Percentiles rank a stretch among this genome's conserved stretches.
These are phyloP conservation scores for Pythium insidiosum DNA, from an alignment of 352 stramenopile genomes.

Conservation along the genomic window DNA sequence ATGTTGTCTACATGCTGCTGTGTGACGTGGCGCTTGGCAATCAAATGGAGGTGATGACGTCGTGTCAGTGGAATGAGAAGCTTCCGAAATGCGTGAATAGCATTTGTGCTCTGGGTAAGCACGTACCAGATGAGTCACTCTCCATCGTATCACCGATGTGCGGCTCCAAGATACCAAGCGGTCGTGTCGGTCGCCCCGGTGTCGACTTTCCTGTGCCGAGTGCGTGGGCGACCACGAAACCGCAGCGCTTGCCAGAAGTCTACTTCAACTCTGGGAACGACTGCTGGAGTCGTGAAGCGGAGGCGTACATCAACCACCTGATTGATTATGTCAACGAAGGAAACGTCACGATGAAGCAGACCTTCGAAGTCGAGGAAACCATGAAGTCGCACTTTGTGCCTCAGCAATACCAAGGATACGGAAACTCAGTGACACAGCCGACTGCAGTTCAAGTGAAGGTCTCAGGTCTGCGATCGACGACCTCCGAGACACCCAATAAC, in stretches of 20 bases:
- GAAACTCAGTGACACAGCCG: too few relatives aligned
- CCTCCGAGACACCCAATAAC: too few relatives aligned
- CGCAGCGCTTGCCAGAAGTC: not conserved
- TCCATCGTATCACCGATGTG: slow-evolving; percentile 11
- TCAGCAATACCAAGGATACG: too few relatives aligned
- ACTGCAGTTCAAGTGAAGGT: too few relatives aligned
- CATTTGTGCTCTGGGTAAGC: slow-evolving; percentile 10
- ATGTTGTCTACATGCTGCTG: slow-evolving; percentile 63
- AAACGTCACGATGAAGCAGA: too few relatives aligned
- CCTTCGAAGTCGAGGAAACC: too few relatives aligned
- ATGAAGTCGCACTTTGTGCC: too few relatives aligned
- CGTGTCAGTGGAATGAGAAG: slow-evolving; percentile 4
- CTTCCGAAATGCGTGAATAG: slow-evolving; percentile 13
- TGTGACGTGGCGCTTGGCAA: slow-evolving; percentile 62
- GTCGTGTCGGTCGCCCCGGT: slow-evolving; percentile 6
- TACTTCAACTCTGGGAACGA: not conserved
- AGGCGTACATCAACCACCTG: slow-evolving; percentile 1
- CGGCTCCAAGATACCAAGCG: slow-evolving; percentile 7
- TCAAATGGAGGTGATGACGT: slow-evolving; percentile 20
- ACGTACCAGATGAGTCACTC: slow-evolving; percentile 4
- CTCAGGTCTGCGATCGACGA: too few relatives aligned
- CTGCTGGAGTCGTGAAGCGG: not conserved
- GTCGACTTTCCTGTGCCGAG: slow-evolving; percentile 5
- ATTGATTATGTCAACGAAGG: too few relatives aligned
- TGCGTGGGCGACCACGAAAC: slow-evolving; percentile 8